Evolutionary conservation across 805 yeast genomes (phyloP), one percentile per base, ranked within the genome.

Genomic region (Teunomyces cretensis): DNA sequence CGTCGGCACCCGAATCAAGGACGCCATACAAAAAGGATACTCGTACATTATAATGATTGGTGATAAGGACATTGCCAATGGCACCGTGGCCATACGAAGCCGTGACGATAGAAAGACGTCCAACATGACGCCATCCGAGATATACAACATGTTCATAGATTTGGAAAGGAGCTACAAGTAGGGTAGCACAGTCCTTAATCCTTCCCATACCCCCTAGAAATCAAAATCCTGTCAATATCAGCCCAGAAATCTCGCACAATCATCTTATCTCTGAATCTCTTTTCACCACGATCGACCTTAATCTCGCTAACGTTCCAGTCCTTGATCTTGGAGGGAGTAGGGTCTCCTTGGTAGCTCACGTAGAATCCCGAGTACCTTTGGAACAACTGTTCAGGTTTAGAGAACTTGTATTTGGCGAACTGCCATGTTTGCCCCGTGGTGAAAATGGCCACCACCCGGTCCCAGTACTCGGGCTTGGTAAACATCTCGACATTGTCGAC

Each of bases 401-500:
- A 75, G 81, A 90, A 86, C 61, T 85, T 86, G 67, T 92, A 94
- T 56, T 83, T 80, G 59, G 87, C 81, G 68, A 94, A 88, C 68
- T 94, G 99, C 99, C 99, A 94, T 44, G 84, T 75, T 69, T 94
- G 99, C 9, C 99, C 99, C 9, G 97, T 92, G 13, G 97, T 92
- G 70, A 94, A 85, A 31, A 94, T 87, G 0, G 96, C 97, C 40
- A 92, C 88, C 1, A 94, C 97, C 47, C 99, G 79, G 60, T 89
- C 96, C 99, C 99, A 94, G 67, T 94, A 89, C 63, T 94, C 98
- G 3, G 96, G 96, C 62, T 91, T 92, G 17, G 87, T 84, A 54
- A 72, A 72, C 67, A 83, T 79, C 43, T 90, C 96, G 4, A 90
- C 89, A 45, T 88, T 86, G 61, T 88, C 95, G 27, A 91, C 97